Conservation (phyloP, 176 grass and related monocot genomes). For the Melocanna baccifera region DNA sequence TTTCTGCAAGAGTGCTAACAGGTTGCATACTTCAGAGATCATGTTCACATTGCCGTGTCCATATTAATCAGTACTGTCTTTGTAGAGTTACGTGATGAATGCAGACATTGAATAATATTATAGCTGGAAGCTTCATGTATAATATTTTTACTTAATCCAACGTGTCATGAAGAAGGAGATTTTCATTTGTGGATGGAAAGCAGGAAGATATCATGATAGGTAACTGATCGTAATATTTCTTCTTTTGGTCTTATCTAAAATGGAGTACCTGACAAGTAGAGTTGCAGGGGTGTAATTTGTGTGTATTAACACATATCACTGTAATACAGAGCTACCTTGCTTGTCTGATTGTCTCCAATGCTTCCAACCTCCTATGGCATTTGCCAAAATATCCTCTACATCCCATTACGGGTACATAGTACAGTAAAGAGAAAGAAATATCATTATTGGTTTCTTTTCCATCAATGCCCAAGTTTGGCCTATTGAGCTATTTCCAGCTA, state of each 20-base stretch:
- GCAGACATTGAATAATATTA: conserved; percentile 31
- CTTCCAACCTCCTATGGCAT: not conserved
- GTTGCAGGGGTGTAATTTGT: conserved; percentile 15
- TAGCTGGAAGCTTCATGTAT: conserved; percentile 48
- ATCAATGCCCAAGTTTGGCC: not conserved
- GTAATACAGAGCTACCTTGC: not conserved
- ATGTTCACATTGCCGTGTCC: conserved; percentile 53
- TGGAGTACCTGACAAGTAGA: not conserved
- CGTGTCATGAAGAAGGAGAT: conserved; percentile 11
- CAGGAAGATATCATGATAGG: conserved; percentile 13
- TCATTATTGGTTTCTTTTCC: not conserved
- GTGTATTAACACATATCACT: conserved; percentile 17
- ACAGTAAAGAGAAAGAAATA: conserved; percentile 6
- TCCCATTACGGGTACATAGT: conserved; percentile 7
- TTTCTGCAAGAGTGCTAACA: conserved; percentile 28
- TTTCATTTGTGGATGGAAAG: conserved; percentile 26
- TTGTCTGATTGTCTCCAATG: not conserved
- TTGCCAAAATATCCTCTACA: not conserved
- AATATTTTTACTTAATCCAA: conserved; percentile 38
- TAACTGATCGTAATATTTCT: conserved; percentile 19
- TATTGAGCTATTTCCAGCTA: conserved; percentile 14
- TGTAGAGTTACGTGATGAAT: conserved; percentile 43
- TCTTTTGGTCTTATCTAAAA: conserved; percentile 19
- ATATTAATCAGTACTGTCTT: conserved; percentile 50
- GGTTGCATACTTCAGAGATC: conserved; percentile 49